Base-by-base conservation (phyloP, 306 rosid genomes). In the Quercus gilva region DNA sequence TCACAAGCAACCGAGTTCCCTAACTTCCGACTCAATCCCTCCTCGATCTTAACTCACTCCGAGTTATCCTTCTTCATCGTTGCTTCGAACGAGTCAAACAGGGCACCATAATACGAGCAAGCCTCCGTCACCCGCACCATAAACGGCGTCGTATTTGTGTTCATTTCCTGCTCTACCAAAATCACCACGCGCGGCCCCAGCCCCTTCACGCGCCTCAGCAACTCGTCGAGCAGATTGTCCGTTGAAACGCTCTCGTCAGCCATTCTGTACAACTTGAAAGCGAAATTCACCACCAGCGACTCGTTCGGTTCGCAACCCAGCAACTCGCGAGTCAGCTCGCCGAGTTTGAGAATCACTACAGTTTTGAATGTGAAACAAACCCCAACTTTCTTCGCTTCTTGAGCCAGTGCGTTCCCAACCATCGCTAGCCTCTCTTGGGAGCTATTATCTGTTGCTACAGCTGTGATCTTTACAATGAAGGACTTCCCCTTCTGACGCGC, bases 231-330 rank as follows among this genome's bases (percentile, higher is more conserved):
- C 1, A 89, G 92, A 17, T 95, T 95, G 19, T 95, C 94, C 6
- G 87, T 88, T 0, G 93, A 90, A 6, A 95, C 99, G 86, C 99
- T 95, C 84, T 95, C 98, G 75, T 92, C 99, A 0, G 99, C 87
- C 84, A 89, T 89, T 60, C 85, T 84, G 65, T 69, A 86, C 79
- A 95, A 9, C 71, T 83, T 91, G 88, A 90, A 95, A 3, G 98
- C 93, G 63, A 95, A 88, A 52, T 95, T 95, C 78, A 92, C 97
- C 0, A 84, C 87, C 2, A 92, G 68, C 3, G 84, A 26, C 25
- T 92, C 98, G 6, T 88, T 90, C 6, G 89, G 17, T 7, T 81
- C 89, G 55, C 88, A 89, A 0, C 92, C 92, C 5, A 92, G 65
- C 0, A 94, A 82, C 18, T 88, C 97, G 3, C 98, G 98, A 56